Evolutionary conservation across 106 monocot species (phyloP).

Genomic region (Platanthera guangdongensis): DNA sequence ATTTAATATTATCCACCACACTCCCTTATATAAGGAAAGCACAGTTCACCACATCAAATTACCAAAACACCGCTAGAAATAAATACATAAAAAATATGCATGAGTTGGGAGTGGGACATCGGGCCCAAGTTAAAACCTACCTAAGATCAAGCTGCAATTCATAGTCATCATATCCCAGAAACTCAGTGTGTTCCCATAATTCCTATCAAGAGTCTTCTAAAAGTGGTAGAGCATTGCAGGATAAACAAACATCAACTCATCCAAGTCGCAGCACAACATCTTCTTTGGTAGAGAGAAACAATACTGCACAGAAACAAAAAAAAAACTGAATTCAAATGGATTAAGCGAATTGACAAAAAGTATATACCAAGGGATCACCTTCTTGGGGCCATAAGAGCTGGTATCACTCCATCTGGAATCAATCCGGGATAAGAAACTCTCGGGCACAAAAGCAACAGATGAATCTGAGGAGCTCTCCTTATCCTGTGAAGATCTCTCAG

Average conservation of each 20-base stretch:
- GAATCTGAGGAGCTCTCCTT: slow-evolving; percentile 2
- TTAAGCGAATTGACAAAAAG: too few species aligned
- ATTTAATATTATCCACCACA: too few species aligned
- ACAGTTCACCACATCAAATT: too few species aligned
- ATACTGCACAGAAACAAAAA: too few species aligned
- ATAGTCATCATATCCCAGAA: slow-evolving; percentile 3
- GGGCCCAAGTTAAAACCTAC: too few species aligned
- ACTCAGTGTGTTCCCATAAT: background rate
- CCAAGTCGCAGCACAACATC: background rate
- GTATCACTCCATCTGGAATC: slow-evolving; percentile 22
- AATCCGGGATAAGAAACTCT: slow-evolving; percentile 11
- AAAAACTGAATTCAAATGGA: too few species aligned
- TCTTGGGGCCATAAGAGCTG: slow-evolving; percentile 9
- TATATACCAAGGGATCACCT: slow-evolving; percentile 5
- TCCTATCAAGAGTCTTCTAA: background rate
- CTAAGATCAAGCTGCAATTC: too few species aligned
- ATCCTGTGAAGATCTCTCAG: slow-evolving; percentile 10
- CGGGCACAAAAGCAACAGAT: slow-evolving; percentile 6
- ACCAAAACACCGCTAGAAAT: too few species aligned
- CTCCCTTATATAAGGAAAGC: too few species aligned
- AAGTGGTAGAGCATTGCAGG: background rate
- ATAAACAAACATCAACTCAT: background rate
- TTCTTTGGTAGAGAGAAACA: slow-evolving; percentile 4
- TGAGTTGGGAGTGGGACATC: too few species aligned
- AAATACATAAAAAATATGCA: too few species aligned